Percentiles rank a stretch among this genome's conserved stretches.
Conservation (phyloP, 257 asterid species). For the Nicotiana sylvestris region DNA sequence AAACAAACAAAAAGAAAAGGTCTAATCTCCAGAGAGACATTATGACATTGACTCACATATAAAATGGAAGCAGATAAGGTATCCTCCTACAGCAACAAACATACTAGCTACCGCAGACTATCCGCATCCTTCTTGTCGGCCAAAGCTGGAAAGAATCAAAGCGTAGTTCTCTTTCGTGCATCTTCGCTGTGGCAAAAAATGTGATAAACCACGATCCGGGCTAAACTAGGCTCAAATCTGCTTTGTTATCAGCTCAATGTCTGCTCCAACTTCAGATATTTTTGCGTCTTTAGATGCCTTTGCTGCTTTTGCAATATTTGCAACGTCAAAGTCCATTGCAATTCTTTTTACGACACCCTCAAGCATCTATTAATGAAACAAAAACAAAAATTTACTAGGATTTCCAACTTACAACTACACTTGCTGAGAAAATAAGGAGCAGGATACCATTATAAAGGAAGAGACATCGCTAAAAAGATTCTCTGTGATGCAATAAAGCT, state of each 20-base stretch:
- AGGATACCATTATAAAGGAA: neutral
- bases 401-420: neutral
- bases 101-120: neutral
- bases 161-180: neutral
- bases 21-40: neutral
- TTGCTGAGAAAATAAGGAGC: neutral
- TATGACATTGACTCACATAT: neutral
- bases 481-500: neutral
- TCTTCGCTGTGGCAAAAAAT: neutral
- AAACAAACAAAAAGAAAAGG: neutral
- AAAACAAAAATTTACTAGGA: neutral
- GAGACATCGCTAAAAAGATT: too few species aligned
- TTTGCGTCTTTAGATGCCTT: constrained; percentile 70
- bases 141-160: neutral
- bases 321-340: constrained; percentile 88
- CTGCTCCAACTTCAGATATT: constrained; percentile 88
- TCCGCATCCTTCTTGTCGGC: neutral
- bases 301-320: constrained; percentile 65
- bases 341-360: constrained; percentile 71
- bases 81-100: constrained; percentile 1
- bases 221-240: constrained; percentile 32
- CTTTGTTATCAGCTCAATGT: constrained; percentile 65
- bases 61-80: neutral
- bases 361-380: constrained; percentile 53
- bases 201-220: neutral